Evolutionary conservation across 2,329 filamentous ascomycete genomes (phyloP), one percentile per base, ranked within the genome.

Genomic region (Trichoderma hamatum): DNA sequence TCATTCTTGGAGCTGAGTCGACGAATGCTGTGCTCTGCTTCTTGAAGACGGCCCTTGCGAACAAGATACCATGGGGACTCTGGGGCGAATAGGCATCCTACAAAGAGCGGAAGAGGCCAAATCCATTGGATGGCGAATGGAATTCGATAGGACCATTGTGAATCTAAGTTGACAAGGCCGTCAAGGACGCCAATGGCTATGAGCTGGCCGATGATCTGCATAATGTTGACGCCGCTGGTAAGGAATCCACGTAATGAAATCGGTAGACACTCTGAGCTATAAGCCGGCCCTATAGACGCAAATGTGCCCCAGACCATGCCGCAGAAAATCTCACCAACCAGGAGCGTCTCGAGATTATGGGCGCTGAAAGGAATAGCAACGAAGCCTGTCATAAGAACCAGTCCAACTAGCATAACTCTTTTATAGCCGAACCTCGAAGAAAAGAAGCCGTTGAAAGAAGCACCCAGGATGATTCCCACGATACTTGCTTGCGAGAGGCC

Each of bases 61-160:
- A 67, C 64, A 24, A 67, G 64, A 51, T 67, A 67, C 64, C 64
- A 67, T 5, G 64, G 64, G 14, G 64, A 67, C 24, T 85, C 84
- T 0, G 84, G 84, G 2, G 82, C 81, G 30, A 84, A 81, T 6
- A 74, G 69, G 1, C 83, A 74, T 2, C 77, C 73, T 0, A 80
- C 71, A 3, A 84, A 70, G 2, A 85, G 75, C 1, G 81, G 75
- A 1, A 80, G 74, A 0, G 83, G 82, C 80, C 82, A 86, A 3
- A 80, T 72, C 84, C 84, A 86, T 70, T 85, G 83, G 0, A 85
- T 65, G 0, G 79, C 83, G 61, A 83, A 86, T 0, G 84, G 83
- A 9, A 82, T 83, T 3, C 80, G 77, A 72, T 83, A 86, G 0
- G 80, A 80, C 81, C 82, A 85, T 28, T 83, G 72, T 1, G 79